Evolutionary conservation across 1,139 yeast species (phyloP), one percentile per base, ranked within the genome.

Genomic region (Sugiyamaella paludigena): DNA sequence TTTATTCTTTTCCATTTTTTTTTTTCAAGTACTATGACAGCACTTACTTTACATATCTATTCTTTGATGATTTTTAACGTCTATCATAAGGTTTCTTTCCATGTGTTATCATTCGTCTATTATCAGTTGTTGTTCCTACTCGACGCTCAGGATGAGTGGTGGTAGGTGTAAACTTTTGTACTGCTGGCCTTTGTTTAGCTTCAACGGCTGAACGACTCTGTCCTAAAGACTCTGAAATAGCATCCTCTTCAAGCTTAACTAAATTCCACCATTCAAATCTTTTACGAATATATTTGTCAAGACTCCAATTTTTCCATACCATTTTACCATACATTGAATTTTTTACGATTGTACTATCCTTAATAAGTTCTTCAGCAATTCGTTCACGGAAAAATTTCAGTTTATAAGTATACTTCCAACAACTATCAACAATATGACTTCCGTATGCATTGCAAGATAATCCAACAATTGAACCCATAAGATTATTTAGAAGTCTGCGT

Each of bases 231-330:
- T 41, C 50, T 13, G 59, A 50, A 12, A 63, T 54, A 34, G 44
- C 52, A 48, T 73, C 74, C 63, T 87, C 95, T 60, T 83, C 86
- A 45, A 82, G 82, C 62, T 85, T 88, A 31, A 87, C 79, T 33
- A 79, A 61, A 40, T 77, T 73, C 69, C 85, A 87, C 97, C 97
- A 89, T 62, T 88, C 96, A 62, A 75, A 79, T 65, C 84, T 81
- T 67, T 83, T 83, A 64, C 96, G 77, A 10, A 73, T 66, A 61
- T 82, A 87, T 58, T 81, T 69, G 63, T 88, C 96, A 83, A 89
- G 78, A 30, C 78, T 70, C 98, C 98, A 92, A 66, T 91, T 92
- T 63, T 86, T 87, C 98, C 98, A 92, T 1, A 92, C 98, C 58
- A 83, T 77, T 64, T 85, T 80, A 40, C 98, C 98, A 62, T 92